Conservation (phyloP, 1,284 basidiomycete genomes). For the Cystobasidiaceae sp. region DNA sequence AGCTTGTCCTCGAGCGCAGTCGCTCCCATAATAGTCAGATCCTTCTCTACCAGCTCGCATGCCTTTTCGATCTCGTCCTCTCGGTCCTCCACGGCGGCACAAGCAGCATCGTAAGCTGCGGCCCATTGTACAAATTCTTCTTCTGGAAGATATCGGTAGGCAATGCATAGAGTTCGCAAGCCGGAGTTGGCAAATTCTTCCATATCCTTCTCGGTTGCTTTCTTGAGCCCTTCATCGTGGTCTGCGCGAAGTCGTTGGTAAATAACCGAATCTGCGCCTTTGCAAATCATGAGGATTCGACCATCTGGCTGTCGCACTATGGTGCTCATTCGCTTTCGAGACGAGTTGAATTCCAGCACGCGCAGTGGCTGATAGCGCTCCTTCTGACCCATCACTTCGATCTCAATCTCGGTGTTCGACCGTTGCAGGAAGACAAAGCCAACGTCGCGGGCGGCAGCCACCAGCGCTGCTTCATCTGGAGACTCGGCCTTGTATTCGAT, state of each 20-base stretch:
- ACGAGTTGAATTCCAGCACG: constrained; percentile 86
- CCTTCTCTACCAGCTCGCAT: constrained; percentile 75
- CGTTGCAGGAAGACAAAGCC: constrained; percentile 86
- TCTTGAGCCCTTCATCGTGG: constrained; percentile 70
- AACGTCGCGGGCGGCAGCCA: constrained; percentile 81
- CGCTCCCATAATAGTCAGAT: constrained; percentile 77
- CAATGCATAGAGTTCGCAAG: constrained; percentile 83
- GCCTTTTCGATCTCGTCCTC: constrained; percentile 88
- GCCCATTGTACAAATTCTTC: constrained; percentile 80
- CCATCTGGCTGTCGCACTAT: constrained; percentile 78
- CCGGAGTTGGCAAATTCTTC: constrained; percentile 91
- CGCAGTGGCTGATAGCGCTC: constrained; percentile 77
- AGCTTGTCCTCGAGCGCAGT: constrained; percentile 96
- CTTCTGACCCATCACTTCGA: constrained; percentile 82
- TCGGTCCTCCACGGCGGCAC: constrained; percentile 66
- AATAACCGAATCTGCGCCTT: constrained; percentile 94
- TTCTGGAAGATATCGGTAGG: constrained; percentile 71
- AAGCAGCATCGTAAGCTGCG: constrained; percentile 73
- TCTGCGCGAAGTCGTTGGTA: constrained; percentile 72
- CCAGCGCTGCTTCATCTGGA: constrained; percentile 90
- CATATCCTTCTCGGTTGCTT: constrained; percentile 75
- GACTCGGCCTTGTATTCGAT: constrained; percentile 93
- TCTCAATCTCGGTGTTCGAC: constrained; percentile 69
- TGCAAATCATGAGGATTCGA: constrained; percentile 77
- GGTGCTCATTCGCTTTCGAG: constrained; percentile 89